Evolutionary conservation across 2,329 filamentous ascomycete genomes (phyloP).

Genomic region (Exophiala sideris): DNA sequence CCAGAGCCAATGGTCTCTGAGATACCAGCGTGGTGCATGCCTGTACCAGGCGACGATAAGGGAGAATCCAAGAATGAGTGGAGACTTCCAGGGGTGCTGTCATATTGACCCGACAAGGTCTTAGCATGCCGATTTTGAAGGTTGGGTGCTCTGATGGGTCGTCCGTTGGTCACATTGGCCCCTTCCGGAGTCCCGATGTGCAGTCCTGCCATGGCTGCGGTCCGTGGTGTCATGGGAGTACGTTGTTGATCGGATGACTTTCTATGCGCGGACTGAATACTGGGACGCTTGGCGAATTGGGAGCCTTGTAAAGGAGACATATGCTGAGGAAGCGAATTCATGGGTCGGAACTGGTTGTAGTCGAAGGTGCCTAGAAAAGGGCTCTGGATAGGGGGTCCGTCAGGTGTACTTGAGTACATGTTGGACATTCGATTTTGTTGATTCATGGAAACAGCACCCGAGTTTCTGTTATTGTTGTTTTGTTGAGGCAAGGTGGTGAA

Average conservation of each 20-base stretch:
- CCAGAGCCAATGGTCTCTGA: constrained; percentile 80
- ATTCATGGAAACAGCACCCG: constrained; percentile 55
- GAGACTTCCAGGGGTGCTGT: constrained; percentile 77
- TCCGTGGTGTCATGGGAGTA: constrained; percentile 83
- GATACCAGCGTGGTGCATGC: constrained; percentile 66
- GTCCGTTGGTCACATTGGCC: constrained; percentile 64
- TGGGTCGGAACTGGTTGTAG: constrained; percentile 69
- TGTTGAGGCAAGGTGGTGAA: constrained; percentile 32
- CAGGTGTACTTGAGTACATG: constrained; percentile 85
- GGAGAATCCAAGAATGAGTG: constrained; percentile 86
- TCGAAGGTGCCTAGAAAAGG: constrained; percentile 76
- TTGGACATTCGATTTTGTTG: constrained; percentile 66
- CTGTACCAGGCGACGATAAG: constrained; percentile 69
- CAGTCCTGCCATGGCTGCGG: constrained; percentile 69
- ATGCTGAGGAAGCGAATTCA: constrained; percentile 41
- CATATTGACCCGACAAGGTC: constrained; percentile 83
- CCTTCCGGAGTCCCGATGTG: constrained; percentile 70
- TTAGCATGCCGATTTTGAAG: constrained; percentile 68
- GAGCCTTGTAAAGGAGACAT: constrained; percentile 34
- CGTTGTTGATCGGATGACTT: constrained; percentile 67
- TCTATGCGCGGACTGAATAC: constrained; percentile 64
- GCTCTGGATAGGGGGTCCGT: constrained; percentile 87
- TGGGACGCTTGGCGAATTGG: constrained; percentile 57
- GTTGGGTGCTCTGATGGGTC: constrained; percentile 69
- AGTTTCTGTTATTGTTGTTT: constrained; percentile 52